These are phyloP conservation scores for Sclerotinia sclerotiorum DNA, from an alignment of 2,329 filamentous ascomycete species.

Conservation along the genomic window DNA sequence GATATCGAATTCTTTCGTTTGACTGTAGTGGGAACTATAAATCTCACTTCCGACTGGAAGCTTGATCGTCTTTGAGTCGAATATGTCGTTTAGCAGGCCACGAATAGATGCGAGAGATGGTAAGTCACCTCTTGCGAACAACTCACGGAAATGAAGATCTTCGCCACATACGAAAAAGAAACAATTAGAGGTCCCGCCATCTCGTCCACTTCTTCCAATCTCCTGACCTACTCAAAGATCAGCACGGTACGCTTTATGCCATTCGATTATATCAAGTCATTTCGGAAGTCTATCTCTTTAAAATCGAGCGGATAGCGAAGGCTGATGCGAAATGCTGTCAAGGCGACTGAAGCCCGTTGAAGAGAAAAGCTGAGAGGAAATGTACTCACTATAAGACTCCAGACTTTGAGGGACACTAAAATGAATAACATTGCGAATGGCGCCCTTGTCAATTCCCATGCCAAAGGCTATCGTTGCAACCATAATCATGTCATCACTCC, in stretches of 20 bases:
- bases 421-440: constrained; percentile 56
- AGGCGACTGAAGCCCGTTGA: background rate
- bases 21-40: constrained; percentile 47
- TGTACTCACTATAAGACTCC: constrained; percentile 51
- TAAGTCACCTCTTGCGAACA: constrained; percentile 59
- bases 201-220: constrained; percentile 55
- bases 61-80: constrained; percentile 42
- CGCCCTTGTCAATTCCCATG: constrained; percentile 59
- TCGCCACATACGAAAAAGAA: constrained; percentile 58
- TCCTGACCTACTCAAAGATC: constrained; percentile 44
- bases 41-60: constrained; percentile 47
- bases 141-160: constrained; percentile 58
- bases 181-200: constrained; percentile 54
- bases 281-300: background rate
- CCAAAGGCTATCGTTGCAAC: constrained; percentile 59
- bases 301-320: background rate
- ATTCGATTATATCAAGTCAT: background rate
- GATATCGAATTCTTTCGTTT: constrained; percentile 55
- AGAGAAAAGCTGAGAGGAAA: background rate
- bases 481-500: constrained; percentile 47
- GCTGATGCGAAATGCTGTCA: background rate
- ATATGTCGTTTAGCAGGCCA: constrained; percentile 52
- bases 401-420: constrained; percentile 52
- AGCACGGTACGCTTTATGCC: background rate
- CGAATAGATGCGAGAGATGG: constrained; percentile 53